These are phyloP conservation scores for Colletotrichum tofieldiae DNA, from an alignment of 2,329 filamentous ascomycete species.

Conservation along the genomic window DNA sequence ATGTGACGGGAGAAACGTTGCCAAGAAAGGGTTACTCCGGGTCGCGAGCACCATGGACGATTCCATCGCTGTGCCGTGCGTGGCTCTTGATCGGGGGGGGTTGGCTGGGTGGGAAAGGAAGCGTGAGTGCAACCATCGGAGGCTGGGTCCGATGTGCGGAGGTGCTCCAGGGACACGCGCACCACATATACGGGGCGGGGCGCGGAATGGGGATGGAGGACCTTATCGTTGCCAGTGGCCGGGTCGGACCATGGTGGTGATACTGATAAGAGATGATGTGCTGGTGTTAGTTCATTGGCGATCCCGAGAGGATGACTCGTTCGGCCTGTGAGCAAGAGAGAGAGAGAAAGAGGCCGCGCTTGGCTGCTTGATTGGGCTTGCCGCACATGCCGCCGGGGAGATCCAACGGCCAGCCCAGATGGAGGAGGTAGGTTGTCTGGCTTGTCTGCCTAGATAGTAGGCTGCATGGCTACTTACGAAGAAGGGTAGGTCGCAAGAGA, in stretches of 20 bases:
- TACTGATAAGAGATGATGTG: conserved; percentile 20
- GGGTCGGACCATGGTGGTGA: background rate
- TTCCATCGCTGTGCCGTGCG: conserved; percentile 7
- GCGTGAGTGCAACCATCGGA: background rate
- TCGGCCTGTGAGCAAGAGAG: background rate
- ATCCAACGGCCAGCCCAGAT: background rate
- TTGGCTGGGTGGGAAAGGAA: background rate
- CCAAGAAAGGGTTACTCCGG: conserved; percentile 10
- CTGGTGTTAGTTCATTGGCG: conserved; percentile 19
- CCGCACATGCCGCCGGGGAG: conserved; percentile 12
- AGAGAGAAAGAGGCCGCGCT: background rate
- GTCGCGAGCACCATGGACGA: conserved; percentile 13
- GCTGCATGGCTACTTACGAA: background rate
- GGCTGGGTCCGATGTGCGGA: conserved; percentile 15
- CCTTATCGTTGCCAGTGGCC: background rate
- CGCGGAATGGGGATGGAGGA: background rate
- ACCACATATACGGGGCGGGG: background rate
- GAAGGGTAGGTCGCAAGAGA: background rate
- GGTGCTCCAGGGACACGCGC: background rate
- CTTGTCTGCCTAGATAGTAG: background rate
- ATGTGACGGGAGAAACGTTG: conserved; percentile 22
- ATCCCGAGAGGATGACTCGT: conserved; percentile 16
- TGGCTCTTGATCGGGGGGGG: background rate
- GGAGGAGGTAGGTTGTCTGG: background rate
- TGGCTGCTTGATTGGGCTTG: conserved; percentile 9